These are phyloP conservation scores for Venturia effusa DNA, from an alignment of 2,329 filamentous ascomycete species.

Conservation along the genomic window DNA sequence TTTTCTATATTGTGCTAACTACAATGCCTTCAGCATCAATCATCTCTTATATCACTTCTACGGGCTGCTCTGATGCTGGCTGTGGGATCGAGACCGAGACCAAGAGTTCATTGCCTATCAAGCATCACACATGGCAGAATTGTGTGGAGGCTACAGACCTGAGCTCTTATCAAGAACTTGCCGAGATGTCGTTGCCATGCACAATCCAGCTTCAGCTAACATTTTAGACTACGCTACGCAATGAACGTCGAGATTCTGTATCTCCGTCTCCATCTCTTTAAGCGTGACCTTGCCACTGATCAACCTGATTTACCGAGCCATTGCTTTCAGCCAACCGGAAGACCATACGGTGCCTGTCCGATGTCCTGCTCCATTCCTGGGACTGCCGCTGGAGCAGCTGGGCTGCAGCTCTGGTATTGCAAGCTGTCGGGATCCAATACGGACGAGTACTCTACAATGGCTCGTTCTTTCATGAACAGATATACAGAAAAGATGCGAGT, in stretches of 20 bases:
- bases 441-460: slow-evolving; percentile 41
- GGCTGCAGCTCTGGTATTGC: slow-evolving; percentile 25
- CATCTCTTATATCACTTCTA: too few species aligned
- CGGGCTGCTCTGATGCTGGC: too few species aligned
- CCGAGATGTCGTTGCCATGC: too few species aligned
- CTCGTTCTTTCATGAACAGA: slow-evolving; percentile 42
- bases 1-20: too few species aligned
- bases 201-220: background rate
- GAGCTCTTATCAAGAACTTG: too few species aligned
- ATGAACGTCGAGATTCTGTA: background rate
- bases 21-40: too few species aligned
- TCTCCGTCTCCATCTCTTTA: background rate
- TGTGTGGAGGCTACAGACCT: too few species aligned
- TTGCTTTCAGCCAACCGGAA: background rate
- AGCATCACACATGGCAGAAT: too few species aligned
- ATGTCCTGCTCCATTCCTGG: background rate
- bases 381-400: background rate
- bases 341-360: background rate
- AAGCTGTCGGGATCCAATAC: slow-evolving; percentile 33
- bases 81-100: too few species aligned
- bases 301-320: background rate
- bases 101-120: too few species aligned
- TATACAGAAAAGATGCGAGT: slow-evolving; percentile 39
- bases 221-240: background rate
- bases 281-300: background rate